phyloP scores from a whole-genome alignment of 345 rosid species.

The Aurinia saxatilis region DNA sequence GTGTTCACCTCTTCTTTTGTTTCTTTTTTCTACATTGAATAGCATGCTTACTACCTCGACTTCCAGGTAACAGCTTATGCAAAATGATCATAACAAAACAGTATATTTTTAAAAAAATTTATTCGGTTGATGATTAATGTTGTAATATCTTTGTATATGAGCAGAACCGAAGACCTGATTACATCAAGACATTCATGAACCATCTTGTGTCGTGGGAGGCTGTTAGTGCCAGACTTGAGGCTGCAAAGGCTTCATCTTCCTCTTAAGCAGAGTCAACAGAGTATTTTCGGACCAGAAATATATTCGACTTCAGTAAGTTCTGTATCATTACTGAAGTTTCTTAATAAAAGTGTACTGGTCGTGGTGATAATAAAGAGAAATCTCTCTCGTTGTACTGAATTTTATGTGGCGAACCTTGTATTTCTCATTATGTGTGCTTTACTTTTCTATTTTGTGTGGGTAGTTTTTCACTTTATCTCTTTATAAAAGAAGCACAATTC shows the following conservation, averaged over 20 bases:
- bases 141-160: not conserved
- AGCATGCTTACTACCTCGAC: conserved; percentile 95
- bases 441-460: not conserved
- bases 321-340: conserved; percentile 40
- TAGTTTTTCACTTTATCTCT: not conserved
- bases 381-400: conserved; percentile 9
- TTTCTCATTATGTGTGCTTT: not conserved
- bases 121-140: conserved; percentile 2
- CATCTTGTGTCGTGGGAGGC: conserved; percentile 91
- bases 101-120: not conserved
- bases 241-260: conserved; percentile 45
- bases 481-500: too few species aligned
- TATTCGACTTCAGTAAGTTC: conserved; percentile 6
- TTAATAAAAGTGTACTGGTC: conserved; percentile 15
- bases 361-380: not conserved
- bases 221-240: conserved; percentile 61
- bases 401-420: not conserved
- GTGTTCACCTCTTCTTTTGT: not conserved
- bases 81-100: not conserved
- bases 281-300: not conserved
- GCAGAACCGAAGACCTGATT: conserved; percentile 71
- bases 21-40: conserved; percentile 20
- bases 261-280: conserved; percentile 29
- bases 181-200: conserved; percentile 65
- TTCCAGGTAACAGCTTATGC: conserved; percentile 52